A percentile compares a stretch with the other conserved stretches of the same genome.
These are phyloP conservation scores for Calonectria honghensis DNA, from an alignment of 2,329 filamentous ascomycete genomes.

Conservation along the genomic window DNA sequence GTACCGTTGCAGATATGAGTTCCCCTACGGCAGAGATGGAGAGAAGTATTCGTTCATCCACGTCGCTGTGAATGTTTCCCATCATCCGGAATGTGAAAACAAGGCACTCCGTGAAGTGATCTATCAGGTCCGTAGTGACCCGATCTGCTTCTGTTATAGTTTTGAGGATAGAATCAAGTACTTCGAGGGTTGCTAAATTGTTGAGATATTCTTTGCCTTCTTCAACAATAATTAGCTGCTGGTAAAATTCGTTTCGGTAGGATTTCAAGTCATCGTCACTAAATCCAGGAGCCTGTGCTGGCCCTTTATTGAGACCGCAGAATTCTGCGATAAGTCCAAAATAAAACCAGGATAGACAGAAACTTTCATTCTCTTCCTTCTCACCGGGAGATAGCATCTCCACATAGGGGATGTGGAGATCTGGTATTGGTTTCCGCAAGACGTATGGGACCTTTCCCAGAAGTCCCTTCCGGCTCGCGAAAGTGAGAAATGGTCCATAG, in stretches of 20 bases:
- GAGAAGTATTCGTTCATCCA: slow-evolving; percentile 5
- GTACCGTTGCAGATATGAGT: background rate
- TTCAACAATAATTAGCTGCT: background rate
- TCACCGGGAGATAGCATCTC: background rate
- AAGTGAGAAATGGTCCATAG: slow-evolving; percentile 1
- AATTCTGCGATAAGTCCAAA: slow-evolving; percentile 11
- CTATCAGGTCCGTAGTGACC: background rate
- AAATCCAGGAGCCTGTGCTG: background rate
- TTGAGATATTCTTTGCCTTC: background rate
- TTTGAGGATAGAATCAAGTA: slow-evolving; percentile 5
- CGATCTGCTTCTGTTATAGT: background rate
- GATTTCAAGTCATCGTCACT: background rate
- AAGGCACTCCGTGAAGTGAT: slow-evolving; percentile 10
- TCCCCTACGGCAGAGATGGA: slow-evolving; percentile 1
- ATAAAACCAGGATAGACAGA: slow-evolving; percentile 14
- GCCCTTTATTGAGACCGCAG: slow-evolving; percentile 7
- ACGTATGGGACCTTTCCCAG: background rate
- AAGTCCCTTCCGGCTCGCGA: background rate
- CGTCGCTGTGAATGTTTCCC: background rate
- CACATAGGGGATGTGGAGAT: slow-evolving; percentile 4
- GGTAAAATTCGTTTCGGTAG: background rate
- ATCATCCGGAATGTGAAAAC: slow-evolving; percentile 18
- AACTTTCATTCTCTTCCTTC: slow-evolving; percentile 4
- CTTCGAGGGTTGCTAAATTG: background rate
- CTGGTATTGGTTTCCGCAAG: slow-evolving; percentile 3